These are phyloP conservation scores for Tricholoma furcatifolium DNA, from an alignment of 768 basidiomycete species.

Conservation along the genomic window DNA sequence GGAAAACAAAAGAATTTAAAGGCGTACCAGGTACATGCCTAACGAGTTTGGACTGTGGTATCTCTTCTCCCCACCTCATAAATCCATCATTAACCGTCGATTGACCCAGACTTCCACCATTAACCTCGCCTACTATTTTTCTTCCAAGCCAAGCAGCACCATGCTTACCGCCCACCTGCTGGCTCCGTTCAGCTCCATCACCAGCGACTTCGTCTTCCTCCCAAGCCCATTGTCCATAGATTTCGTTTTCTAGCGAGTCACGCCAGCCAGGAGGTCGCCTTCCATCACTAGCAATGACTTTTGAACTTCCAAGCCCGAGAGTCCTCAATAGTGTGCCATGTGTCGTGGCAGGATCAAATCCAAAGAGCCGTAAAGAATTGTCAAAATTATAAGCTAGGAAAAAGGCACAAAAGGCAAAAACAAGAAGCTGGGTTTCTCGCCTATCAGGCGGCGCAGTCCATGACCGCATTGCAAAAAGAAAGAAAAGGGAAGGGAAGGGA, in stretches of 20 bases:
- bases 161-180: slow-evolving; percentile 38
- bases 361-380: slow-evolving; percentile 52
- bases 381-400: slow-evolving; percentile 76
- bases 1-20: slow-evolving; percentile 5
- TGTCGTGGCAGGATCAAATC: slow-evolving; percentile 40
- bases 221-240: slow-evolving; percentile 73
- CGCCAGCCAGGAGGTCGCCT: slow-evolving; percentile 50
- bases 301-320: slow-evolving; percentile 38
- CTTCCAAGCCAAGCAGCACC: slow-evolving; percentile 44
- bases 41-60: slow-evolving; percentile 56
- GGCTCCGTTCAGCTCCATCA: slow-evolving; percentile 49
- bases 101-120: slow-evolving; percentile 28
- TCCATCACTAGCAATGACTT: slow-evolving; percentile 42
- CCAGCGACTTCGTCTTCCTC: slow-evolving; percentile 58
- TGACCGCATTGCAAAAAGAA: slow-evolving; percentile 39
- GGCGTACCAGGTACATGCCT: slow-evolving; percentile 64
- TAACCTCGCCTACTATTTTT: slow-evolving; percentile 25
- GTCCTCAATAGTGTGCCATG: slow-evolving; percentile 35
- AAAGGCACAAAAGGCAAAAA: slow-evolving; percentile 65
- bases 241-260: slow-evolving; percentile 56
- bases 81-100: slow-evolving; percentile 52
- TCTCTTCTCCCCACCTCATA: slow-evolving; percentile 50
- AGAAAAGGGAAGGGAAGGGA: not conserved
- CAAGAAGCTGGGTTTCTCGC: slow-evolving; percentile 69
- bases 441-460: slow-evolving; percentile 70